These are phyloP conservation scores for Verticillium klebahnii DNA, from an alignment of 2,329 filamentous ascomycete genomes.

Conservation along the genomic window DNA sequence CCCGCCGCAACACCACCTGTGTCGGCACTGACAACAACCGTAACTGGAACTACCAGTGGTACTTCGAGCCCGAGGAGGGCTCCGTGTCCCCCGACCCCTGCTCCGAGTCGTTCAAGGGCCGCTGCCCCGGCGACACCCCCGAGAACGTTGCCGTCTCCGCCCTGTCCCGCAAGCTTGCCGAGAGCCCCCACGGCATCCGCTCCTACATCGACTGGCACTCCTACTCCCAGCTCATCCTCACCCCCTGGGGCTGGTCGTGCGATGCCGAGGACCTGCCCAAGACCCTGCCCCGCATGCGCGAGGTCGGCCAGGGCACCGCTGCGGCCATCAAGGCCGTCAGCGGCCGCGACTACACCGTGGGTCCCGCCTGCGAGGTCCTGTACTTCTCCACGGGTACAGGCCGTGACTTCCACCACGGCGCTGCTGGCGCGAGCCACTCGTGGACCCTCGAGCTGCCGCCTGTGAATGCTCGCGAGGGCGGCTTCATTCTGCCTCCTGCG, in stretches of 20 bases:
- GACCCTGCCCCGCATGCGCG: slow-evolving; percentile 17
- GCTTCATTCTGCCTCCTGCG: slow-evolving; percentile 15
- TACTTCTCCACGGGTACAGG: slow-evolving; percentile 16
- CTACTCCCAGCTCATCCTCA: slow-evolving; percentile 50
- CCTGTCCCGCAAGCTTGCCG: slow-evolving; percentile 37
- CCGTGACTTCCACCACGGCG: slow-evolving; percentile 15
- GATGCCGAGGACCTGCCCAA: slow-evolving; percentile 14
- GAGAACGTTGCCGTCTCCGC: slow-evolving; percentile 43
- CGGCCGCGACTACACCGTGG: slow-evolving; percentile 13
- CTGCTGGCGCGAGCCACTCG: slow-evolving; percentile 14
- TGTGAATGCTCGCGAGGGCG: slow-evolving; percentile 6
- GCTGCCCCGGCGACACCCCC: slow-evolving; percentile 35
- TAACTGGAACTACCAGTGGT: slow-evolving; percentile 45
- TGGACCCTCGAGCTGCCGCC: slow-evolving; percentile 18
- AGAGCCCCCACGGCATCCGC: slow-evolving; percentile 37
- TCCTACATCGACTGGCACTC: slow-evolving; percentile 58
- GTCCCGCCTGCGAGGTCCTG: slow-evolving; percentile 15
- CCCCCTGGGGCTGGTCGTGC: slow-evolving; percentile 53
- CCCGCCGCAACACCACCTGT: slow-evolving; percentile 32
- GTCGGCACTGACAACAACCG: slow-evolving; percentile 48
- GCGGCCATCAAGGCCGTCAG: slow-evolving; percentile 29
- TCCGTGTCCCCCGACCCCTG: slow-evolving; percentile 39
- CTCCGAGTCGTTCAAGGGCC: slow-evolving; percentile 37
- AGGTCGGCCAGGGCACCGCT: slow-evolving; percentile 31
- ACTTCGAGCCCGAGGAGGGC: slow-evolving; percentile 20